Evolutionary conservation across 176 grass and related monocot species (phyloP).

Genomic region (Dendrocalamus sinicus): DNA sequence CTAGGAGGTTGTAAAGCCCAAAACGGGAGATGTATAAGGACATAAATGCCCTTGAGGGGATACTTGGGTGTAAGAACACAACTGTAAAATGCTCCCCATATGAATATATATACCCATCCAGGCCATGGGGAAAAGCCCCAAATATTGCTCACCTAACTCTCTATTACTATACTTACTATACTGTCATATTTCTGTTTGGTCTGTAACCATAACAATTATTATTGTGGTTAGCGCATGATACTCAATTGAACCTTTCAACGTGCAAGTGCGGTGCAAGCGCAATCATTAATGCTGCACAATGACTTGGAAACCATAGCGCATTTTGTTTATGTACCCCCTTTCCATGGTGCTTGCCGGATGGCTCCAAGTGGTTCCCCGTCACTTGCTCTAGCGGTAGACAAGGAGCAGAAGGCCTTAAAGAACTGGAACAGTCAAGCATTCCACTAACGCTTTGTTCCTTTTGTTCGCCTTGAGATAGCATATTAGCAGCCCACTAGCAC

Average conservation of each 20-base stretch:
- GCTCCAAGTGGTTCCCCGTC: neutral
- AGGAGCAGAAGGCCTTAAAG: neutral
- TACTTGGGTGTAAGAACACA: no score
- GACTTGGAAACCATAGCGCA: conserved; percentile 40
- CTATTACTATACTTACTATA: no score
- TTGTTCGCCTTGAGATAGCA: conserved; percentile 23
- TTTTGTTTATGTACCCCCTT: conserved; percentile 16
- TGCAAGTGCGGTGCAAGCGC: neutral
- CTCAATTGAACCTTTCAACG: neutral
- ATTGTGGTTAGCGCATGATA: neutral
- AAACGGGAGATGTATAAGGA: no score
- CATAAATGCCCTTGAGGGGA: no score
- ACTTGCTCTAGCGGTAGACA: neutral
- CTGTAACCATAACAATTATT: no score
- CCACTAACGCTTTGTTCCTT: conserved; percentile 38
- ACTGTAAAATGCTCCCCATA: no score
- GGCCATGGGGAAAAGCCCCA: no score
- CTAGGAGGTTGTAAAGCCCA: no score
- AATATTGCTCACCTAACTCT: no score
- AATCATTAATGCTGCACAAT: conserved; percentile 10
- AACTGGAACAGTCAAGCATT: conserved; percentile 16
- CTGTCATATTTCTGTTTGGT: no score
- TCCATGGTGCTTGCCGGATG: conserved; percentile 31
- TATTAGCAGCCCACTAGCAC: conserved; percentile 44
- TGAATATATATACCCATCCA: no score